These are phyloP conservation scores for Rossbeevera mucosa DNA, from an alignment of 768 basidiomycete genomes.

Conservation along the genomic window DNA sequence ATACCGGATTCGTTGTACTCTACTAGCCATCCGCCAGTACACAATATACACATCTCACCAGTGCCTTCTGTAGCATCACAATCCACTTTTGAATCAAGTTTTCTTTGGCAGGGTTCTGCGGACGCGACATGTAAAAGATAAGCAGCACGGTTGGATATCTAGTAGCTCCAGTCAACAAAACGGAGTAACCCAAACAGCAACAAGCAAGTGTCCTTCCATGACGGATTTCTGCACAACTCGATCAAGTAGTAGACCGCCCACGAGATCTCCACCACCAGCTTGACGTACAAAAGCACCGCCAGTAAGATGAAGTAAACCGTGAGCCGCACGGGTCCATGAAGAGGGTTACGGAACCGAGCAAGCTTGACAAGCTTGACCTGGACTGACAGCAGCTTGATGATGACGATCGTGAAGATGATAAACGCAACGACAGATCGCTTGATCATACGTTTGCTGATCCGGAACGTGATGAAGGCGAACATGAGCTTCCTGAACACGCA, in stretches of 20 bases:
- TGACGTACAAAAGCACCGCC: conserved; percentile 26
- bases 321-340: conserved; percentile 24
- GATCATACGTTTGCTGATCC: conserved; percentile 25
- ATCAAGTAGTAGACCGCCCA: conserved; percentile 19
- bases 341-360: conserved; percentile 22
- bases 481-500: conserved; percentile 23
- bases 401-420: conserved; percentile 29
- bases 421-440: conserved; percentile 28
- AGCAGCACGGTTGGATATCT: neutral
- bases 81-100: neutral
- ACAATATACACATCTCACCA: neutral
- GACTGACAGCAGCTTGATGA: conserved; percentile 26
- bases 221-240: conserved; percentile 26
- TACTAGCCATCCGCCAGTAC: neutral
- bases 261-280: conserved; percentile 22
- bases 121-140: neutral
- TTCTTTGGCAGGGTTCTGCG: neutral
- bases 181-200: conserved; percentile 24
- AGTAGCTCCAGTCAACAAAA: conserved; percentile 30
- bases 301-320: conserved; percentile 14
- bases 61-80: neutral
- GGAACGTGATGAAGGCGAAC: conserved; percentile 26
- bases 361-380: conserved; percentile 29
- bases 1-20: neutral
- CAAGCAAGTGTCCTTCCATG: conserved; percentile 20